These are phyloP conservation scores for Talaromyces piceae DNA, from an alignment of 2,329 filamentous ascomycete species.

Conservation along the genomic window DNA sequence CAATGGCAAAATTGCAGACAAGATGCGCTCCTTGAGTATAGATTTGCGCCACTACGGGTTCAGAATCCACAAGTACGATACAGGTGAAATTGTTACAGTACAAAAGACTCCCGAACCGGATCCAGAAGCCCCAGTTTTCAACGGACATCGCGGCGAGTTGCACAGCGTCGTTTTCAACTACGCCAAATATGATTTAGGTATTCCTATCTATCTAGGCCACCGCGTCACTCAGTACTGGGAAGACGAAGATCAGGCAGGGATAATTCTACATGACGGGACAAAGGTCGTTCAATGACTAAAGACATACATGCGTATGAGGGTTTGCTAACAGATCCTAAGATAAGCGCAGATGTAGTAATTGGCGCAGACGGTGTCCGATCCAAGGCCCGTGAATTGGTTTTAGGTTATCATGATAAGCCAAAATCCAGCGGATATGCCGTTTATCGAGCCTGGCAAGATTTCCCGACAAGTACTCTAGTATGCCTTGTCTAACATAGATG, in stretches of 20 bases:
- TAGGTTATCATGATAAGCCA: slow-evolving; percentile 26
- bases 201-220: slow-evolving; percentile 49
- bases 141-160: slow-evolving; percentile 55
- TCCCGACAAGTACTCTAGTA: not conserved
- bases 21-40: slow-evolving; percentile 46
- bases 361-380: slow-evolving; percentile 51
- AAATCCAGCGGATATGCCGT: slow-evolving; percentile 26
- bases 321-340: not conserved
- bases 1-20: slow-evolving; percentile 40
- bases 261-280: slow-evolving; percentile 44
- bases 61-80: slow-evolving; percentile 52
- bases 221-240: slow-evolving; percentile 50
- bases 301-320: slow-evolving; percentile 13
- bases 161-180: slow-evolving; percentile 54
- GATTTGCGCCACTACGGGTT: slow-evolving; percentile 50
- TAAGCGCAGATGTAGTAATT: slow-evolving; percentile 44
- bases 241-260: slow-evolving; percentile 43
- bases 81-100: slow-evolving; percentile 54
- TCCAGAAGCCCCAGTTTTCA: slow-evolving; percentile 48
- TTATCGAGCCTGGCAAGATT: slow-evolving; percentile 17
- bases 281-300: slow-evolving; percentile 19
- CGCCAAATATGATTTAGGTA: slow-evolving; percentile 47
- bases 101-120: slow-evolving; percentile 42
- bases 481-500: not conserved
- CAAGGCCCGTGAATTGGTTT: slow-evolving; percentile 44